These are phyloP conservation scores for Tricholoma matsutake DNA, from an alignment of 768 basidiomycete species.

Conservation along the genomic window DNA sequence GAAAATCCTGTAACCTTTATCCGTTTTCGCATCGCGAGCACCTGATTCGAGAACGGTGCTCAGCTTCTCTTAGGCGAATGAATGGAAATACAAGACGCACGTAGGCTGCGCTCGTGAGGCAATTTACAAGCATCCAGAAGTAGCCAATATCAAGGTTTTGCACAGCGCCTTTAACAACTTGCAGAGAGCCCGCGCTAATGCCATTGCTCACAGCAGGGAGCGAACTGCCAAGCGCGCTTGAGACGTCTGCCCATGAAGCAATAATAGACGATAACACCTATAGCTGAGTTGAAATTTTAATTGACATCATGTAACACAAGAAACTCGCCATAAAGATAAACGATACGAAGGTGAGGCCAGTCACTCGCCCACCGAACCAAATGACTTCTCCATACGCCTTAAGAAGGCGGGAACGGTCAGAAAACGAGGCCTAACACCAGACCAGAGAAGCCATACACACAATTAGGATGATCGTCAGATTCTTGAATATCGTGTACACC, in stretches of 20 bases:
- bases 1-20: conserved; percentile 95
- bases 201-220: conserved; percentile 33
- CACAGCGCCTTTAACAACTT: conserved; percentile 45
- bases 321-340: conserved; percentile 85
- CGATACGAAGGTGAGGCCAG: conserved; percentile 81
- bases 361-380: conserved; percentile 93
- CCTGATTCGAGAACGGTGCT: conserved; percentile 42
- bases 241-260: conserved; percentile 94
- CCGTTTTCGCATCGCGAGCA: conserved; percentile 92
- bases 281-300: background rate
- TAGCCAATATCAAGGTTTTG: conserved; percentile 73
- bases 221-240: conserved; percentile 37
- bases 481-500: conserved; percentile 99
- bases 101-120: conserved; percentile 85
- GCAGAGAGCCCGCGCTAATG: conserved; percentile 32
- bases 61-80: background rate
- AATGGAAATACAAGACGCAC: conserved; percentile 43
- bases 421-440: background rate
- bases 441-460: conserved; percentile 41
- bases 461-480: conserved; percentile 98
- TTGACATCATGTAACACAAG: background rate
- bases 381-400: conserved; percentile 97
- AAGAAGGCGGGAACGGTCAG: background rate
- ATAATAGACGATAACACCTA: conserved; percentile 91
- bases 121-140: conserved; percentile 96